Base-by-base conservation (phyloP, 441 rosid genomes). In the Dalechampia spathulata region DNA sequence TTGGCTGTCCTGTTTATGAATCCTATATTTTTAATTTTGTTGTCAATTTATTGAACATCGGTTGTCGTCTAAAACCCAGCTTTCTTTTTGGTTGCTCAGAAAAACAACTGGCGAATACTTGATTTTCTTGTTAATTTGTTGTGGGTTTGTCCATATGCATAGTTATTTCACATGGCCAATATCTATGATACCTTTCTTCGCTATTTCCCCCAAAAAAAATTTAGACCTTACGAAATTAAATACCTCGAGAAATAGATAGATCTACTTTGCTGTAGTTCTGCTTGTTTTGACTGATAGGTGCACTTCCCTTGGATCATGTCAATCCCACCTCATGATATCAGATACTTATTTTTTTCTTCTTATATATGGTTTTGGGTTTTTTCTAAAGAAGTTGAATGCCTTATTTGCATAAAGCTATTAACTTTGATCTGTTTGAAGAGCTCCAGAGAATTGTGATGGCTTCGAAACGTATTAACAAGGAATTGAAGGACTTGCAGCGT, bases 401-500 rank as follows among this genome's bases (percentile, higher is more conserved):
- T 30, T 30, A 26, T 30, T 57, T 25, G 27, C 19, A 30, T 30
- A 32, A 6, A 37, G 38, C 23, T 11, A 16, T 0, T 34, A n/a
- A 15, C 34, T 46, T 1, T 37, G 1, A 17, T 25, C 2, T 39
- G 56, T 16, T 23, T 41, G 20, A 28, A 25, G 25, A 27, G 11
- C 30, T 20, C 6, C 50, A 60, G 57, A 66, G 80, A 69, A 66
- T 61, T 58, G 51, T 64, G 61, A 83, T 87, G 95, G 90, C 92
- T 56, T 76, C 84, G 6, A 82, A 80, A 65, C 63, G 95, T 56
- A 87, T 87, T 67, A 82, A 73, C 77, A 87, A 78, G 78, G 95
- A 87, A 75, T 77, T 82, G 79, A 87, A 61, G 74, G 95, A 84
- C 66, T 71, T 87, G 57, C 84, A 84, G 77, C 79, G 60, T 66